Evolutionary conservation across 768 basidiomycete genomes (phyloP).

Genomic region (Saitozyma podzolica): DNA sequence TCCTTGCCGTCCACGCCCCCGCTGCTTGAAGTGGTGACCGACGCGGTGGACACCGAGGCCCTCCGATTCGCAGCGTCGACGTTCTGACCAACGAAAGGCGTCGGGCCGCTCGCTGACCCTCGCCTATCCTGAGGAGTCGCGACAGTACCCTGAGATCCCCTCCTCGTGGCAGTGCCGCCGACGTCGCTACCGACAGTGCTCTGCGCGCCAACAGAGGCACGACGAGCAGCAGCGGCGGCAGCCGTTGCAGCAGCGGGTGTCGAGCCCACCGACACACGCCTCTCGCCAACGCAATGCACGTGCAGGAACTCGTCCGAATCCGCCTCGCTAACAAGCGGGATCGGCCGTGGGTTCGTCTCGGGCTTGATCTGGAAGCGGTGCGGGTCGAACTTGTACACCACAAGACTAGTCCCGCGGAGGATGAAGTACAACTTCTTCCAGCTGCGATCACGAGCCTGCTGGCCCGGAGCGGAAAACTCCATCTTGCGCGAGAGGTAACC

Average conservation of each 20-base stretch:
- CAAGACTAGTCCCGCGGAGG: constrained; percentile 86
- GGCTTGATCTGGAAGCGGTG: constrained; percentile 48
- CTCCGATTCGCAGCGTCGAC: constrained; percentile 4
- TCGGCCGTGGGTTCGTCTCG: constrained; percentile 16
- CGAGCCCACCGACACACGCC: constrained; percentile 3
- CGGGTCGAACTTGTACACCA: constrained; percentile 59
- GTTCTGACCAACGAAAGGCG: constrained; percentile 1
- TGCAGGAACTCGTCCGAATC: constrained; percentile 48
- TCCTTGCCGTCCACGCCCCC: constrained; percentile 19
- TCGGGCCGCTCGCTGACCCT: background rate
- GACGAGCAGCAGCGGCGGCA: constrained; percentile 2
- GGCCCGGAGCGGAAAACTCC: constrained; percentile 83
- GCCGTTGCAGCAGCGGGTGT: background rate
- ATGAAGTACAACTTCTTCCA: constrained; percentile 88
- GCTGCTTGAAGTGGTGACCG: background rate
- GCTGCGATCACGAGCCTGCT: constrained; percentile 84
- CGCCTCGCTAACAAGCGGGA: constrained; percentile 40
- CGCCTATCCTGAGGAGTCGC: background rate
- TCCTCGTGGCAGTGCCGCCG: background rate
- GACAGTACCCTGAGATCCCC: background rate
- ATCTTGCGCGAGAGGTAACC: constrained; percentile 85
- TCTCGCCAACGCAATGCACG: constrained; percentile 48
- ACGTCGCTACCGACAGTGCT: background rate
- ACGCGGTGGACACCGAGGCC: constrained; percentile 14
- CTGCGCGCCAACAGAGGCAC: background rate